Conservation (phyloP, 768 basidiomycete species). For the Lentinula edodes region DNA sequence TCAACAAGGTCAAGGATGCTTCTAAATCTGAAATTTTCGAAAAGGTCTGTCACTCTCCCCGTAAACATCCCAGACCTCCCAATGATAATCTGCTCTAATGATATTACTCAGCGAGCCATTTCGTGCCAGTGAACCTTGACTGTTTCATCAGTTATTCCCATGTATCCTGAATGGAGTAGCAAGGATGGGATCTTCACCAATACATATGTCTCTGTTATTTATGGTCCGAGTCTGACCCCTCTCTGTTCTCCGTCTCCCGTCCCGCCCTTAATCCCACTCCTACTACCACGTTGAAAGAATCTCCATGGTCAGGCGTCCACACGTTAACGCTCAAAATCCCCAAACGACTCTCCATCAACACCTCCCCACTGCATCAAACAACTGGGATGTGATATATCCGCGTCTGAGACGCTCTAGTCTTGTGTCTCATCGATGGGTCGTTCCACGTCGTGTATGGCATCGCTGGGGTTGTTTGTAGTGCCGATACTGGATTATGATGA, state of each 20-base stretch:
- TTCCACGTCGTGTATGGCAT: slow-evolving; percentile 56
- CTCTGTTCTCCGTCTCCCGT: not conserved
- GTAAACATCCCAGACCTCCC: too few species aligned
- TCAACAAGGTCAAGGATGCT: too few species aligned
- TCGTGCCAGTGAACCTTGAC: too few species aligned
- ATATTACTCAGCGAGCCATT: too few species aligned
- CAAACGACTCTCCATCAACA: slow-evolving; percentile 41
- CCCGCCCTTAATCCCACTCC: not conserved
- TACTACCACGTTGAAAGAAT: not conserved
- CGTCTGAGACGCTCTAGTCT: slow-evolving; percentile 44
- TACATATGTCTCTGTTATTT: too few species aligned
- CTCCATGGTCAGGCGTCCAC: slow-evolving; percentile 45
- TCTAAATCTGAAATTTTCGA: too few species aligned
- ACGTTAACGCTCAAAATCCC: slow-evolving; percentile 39
- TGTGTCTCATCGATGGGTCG: slow-evolving; percentile 67
- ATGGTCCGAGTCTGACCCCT: slow-evolving; percentile 24
- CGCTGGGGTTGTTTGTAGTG: slow-evolving; percentile 22
- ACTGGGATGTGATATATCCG: slow-evolving; percentile 55
- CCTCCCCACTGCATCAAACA: slow-evolving; percentile 53
- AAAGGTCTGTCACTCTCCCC: too few species aligned
- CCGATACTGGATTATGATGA: slow-evolving; percentile 37
- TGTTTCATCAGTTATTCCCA: too few species aligned
- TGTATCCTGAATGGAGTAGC: too few species aligned
- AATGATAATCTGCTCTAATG: too few species aligned
- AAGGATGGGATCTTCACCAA: too few species aligned